phyloP scores from a whole-genome alignment of 2,329 filamentous ascomycete species.

The Sphaerostilbella broomeana region DNA sequence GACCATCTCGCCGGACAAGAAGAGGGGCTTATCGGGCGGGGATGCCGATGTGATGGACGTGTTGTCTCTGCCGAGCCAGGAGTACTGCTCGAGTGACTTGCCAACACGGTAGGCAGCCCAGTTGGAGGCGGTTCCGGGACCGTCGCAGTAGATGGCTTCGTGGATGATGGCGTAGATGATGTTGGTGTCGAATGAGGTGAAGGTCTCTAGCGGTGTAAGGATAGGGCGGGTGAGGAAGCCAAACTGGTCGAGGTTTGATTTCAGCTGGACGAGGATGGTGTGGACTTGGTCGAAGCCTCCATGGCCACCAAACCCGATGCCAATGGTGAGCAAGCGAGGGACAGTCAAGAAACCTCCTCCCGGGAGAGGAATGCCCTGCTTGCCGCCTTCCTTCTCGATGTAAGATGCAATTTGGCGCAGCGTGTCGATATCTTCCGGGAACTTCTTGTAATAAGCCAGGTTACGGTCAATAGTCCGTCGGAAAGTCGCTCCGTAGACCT shows the following conservation, averaged over 20 bases:
- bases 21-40: conserved; percentile 44
- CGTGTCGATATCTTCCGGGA: conserved; percentile 65
- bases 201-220: conserved; percentile 60
- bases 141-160: conserved; percentile 79
- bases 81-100: conserved; percentile 38
- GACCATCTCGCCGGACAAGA: conserved; percentile 90
- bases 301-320: conserved; percentile 71
- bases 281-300: conserved; percentile 73
- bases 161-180: conserved; percentile 84
- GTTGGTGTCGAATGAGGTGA: conserved; percentile 64
- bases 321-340: conserved; percentile 68
- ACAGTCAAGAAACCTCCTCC: conserved; percentile 68
- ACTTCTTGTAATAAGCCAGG: conserved; percentile 74
- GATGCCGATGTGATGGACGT: conserved; percentile 23
- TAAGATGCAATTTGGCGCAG: conserved; percentile 62
- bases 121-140: conserved; percentile 52
- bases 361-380: conserved; percentile 50
- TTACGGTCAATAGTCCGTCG: conserved; percentile 66
- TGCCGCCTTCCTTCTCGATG: conserved; percentile 51
- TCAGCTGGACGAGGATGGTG: conserved; percentile 61
- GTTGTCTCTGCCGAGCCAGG: conserved; percentile 41
- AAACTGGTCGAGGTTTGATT: conserved; percentile 67
- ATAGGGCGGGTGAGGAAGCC: conserved; percentile 69
- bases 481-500: conserved; percentile 70
- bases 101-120: conserved; percentile 71